phyloP scores from a whole-genome alignment of 495 filamentous ascomycete species.

The Antarctomyces pellizariae region DNA sequence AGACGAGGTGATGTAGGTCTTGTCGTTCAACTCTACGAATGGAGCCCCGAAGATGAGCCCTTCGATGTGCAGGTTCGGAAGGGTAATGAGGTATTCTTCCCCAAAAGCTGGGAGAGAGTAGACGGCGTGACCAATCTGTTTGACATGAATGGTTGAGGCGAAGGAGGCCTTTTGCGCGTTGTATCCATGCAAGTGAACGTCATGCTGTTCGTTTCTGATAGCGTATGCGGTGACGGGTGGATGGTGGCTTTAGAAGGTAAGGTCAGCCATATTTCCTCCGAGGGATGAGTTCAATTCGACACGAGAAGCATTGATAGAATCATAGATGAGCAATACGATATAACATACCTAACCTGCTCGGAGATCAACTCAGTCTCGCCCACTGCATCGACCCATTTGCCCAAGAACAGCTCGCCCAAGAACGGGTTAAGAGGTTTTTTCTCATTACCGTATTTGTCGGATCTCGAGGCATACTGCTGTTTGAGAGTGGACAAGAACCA shows the following conservation, averaged over 20 bases:
- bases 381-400: constrained; percentile 34
- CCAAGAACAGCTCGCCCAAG: constrained; percentile 72
- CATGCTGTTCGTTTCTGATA: constrained; percentile 65
- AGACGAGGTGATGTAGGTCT: constrained; percentile 61
- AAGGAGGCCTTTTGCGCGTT: constrained; percentile 97
- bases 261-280: constrained; percentile 3
- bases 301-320: not conserved
- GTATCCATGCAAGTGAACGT: constrained; percentile 78
- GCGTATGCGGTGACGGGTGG: constrained; percentile 92
- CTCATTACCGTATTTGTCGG: constrained; percentile 78
- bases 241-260: constrained; percentile 77
- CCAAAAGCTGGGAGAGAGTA: constrained; percentile 42
- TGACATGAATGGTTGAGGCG: constrained; percentile 77
- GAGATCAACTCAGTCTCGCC: constrained; percentile 45
- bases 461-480: constrained; percentile 80
- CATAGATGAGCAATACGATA: not conserved
- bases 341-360: constrained; percentile 56
- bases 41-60: constrained; percentile 77
- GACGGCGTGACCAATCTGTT: constrained; percentile 89
- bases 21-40: constrained; percentile 71
- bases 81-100: constrained; percentile 74
- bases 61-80: constrained; percentile 84
- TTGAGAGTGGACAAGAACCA: constrained; percentile 95
- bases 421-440: constrained; percentile 96
- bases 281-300: not conserved